Evolutionary conservation across 345 rosid genomes (phyloP).

Genomic region (Mercurialis annua): DNA sequence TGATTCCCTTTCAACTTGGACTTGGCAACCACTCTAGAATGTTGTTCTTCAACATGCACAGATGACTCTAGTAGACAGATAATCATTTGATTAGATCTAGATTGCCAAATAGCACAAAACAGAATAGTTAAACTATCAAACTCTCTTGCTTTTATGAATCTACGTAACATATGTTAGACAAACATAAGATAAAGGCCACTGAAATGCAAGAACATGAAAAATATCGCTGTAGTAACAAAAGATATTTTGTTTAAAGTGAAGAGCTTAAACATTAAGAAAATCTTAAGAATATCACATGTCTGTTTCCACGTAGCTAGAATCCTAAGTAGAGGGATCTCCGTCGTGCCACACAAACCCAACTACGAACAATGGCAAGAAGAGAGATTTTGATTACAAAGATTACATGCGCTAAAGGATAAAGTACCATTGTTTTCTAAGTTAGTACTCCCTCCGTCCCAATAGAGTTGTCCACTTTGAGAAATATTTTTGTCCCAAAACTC

Average conservation of each 20-base stretch:
- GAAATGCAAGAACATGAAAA: neutral
- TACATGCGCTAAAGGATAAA: neutral
- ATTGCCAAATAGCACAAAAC: constrained; percentile 4
- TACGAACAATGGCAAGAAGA: neutral
- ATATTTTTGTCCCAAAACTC: no score
- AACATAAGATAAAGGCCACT: neutral
- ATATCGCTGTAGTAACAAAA: neutral
- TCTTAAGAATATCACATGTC: neutral
- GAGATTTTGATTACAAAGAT: neutral
- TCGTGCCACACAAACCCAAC: neutral
- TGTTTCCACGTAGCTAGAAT: neutral
- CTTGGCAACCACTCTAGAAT: constrained; percentile 35
- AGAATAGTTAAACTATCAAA: neutral
- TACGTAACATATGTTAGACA: neutral
- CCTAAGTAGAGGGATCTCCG: neutral
- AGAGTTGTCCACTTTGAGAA: no score
- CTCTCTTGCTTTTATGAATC: neutral
- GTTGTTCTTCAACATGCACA: constrained; percentile 47
- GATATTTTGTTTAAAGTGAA: neutral
- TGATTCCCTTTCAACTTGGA: constrained; percentile 43
- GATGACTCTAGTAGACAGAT: constrained; percentile 47
- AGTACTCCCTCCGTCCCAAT: no score
- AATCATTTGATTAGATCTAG: constrained; percentile 21
- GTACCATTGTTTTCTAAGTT: constrained; percentile 1
- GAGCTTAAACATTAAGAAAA: constrained; percentile 2